phyloP scores from a whole-genome alignment of 495 filamentous ascomycete genomes.

The Penicillium pulvis region DNA sequence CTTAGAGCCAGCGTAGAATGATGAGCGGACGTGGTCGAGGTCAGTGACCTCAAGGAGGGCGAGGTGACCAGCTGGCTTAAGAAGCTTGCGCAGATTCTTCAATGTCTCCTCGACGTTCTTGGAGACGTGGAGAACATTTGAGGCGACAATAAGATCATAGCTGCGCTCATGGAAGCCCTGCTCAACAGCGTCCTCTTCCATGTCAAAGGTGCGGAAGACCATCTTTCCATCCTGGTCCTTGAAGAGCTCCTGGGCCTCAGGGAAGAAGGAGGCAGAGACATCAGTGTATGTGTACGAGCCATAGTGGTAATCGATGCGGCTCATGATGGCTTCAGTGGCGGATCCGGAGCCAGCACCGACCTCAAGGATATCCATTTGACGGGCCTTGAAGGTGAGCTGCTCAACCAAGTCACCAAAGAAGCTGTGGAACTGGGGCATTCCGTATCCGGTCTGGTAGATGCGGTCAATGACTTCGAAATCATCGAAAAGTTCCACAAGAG shows the following conservation, averaged over 20 bases:
- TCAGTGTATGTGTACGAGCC: slow-evolving; percentile 7
- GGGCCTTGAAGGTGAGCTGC: background rate
- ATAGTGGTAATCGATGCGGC: background rate
- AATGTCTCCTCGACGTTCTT: background rate
- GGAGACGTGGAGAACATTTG: background rate
- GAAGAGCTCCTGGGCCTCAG: slow-evolving; percentile 7
- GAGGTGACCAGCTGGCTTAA: slow-evolving; percentile 23
- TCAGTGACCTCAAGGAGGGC: slow-evolving; percentile 43
- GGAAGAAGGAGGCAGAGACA: background rate
- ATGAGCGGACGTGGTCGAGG: slow-evolving; percentile 26
- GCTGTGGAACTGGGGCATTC: background rate
- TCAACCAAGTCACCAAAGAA: slow-evolving; percentile 1
- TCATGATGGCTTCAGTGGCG: background rate
- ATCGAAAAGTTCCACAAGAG: background rate
- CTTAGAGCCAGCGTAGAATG: slow-evolving; percentile 16
- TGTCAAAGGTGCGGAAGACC: slow-evolving; percentile 38
- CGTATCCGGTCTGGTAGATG: background rate
- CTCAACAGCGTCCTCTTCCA: background rate
- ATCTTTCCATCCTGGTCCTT: slow-evolving; percentile 29
- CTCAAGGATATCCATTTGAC: background rate
- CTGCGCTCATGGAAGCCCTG: background rate
- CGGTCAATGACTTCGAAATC: background rate
- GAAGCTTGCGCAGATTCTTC: background rate
- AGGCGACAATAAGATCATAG: slow-evolving; percentile 1
- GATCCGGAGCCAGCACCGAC: slow-evolving; percentile 1